phyloP scores from a whole-genome alignment of 805 yeast genomes.

The Kodamaea restingae region DNA sequence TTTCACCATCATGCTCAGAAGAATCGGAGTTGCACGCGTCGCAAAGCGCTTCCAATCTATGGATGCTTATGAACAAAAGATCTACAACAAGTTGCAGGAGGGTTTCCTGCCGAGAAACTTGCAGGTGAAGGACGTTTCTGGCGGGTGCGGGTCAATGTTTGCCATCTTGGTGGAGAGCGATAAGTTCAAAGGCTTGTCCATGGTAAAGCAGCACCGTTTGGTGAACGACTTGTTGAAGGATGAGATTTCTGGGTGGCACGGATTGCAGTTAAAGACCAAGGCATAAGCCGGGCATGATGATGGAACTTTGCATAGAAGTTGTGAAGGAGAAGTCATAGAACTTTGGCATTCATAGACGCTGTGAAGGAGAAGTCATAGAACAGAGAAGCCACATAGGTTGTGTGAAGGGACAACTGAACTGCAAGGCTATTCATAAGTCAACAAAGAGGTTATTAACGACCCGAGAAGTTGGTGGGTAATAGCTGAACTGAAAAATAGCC shows the following conservation, averaged over 20 bases:
- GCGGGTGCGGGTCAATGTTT: conserved; percentile 98
- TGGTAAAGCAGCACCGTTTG: conserved; percentile 88
- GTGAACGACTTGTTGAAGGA: conserved; percentile 80
- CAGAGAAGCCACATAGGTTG: no score
- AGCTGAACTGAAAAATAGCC: no score
- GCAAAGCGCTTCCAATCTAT: conserved; percentile 18
- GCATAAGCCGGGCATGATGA: background rate
- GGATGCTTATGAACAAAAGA: conserved; percentile 62
- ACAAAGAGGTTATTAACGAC: no score
- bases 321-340: no score
- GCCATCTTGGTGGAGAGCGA: conserved; percentile 73
- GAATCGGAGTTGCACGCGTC: background rate
- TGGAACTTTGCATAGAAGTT: no score
- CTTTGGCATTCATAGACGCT: no score
- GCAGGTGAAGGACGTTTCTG: conserved; percentile 78
- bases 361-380: no score
- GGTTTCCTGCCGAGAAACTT: conserved; percentile 59
- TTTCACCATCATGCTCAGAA: conserved; percentile 2
- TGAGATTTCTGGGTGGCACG: conserved; percentile 92
- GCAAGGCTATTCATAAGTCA: no score
- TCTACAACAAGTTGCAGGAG: conserved; percentile 51
- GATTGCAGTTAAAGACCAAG: conserved; percentile 78
- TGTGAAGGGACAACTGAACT: no score
- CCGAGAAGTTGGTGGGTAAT: no score
- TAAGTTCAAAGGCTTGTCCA: conserved; percentile 72